Conservation (phyloP, 2,329 filamentous ascomycete genomes). For the Pseudocercospora fuligena region DNA sequence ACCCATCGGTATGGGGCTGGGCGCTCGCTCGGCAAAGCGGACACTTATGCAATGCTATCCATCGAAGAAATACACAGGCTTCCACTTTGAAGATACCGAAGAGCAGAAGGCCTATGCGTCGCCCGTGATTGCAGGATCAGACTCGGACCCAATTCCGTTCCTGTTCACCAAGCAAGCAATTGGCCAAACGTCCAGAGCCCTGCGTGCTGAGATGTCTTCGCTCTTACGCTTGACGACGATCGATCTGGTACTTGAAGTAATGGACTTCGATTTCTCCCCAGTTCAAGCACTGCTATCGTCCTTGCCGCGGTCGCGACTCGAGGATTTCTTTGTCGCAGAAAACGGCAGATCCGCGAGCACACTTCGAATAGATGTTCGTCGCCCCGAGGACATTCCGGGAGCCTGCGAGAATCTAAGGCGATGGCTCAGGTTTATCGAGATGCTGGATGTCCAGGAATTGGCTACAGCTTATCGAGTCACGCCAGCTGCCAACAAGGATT, state of each 20-base stretch:
- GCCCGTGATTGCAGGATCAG: neutral
- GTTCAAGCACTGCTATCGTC: slow-evolving; percentile 11
- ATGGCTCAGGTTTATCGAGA: slow-evolving; percentile 9
- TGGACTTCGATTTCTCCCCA: slow-evolving; percentile 11
- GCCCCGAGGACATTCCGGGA: slow-evolving; percentile 2
- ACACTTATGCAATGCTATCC: neutral
- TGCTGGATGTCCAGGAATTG: neutral
- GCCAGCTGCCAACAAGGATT: slow-evolving; percentile 1
- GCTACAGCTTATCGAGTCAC: slow-evolving; percentile 12
- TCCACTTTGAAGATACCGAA: slow-evolving; percentile 1
- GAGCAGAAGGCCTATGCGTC: slow-evolving; percentile 10
- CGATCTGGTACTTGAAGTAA: slow-evolving; percentile 10
- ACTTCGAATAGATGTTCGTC: slow-evolving; percentile 9
- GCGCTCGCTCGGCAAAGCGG: neutral
- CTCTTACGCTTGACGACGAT: slow-evolving; percentile 8
- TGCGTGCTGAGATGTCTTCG: slow-evolving; percentile 8
- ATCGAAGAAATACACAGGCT: neutral
- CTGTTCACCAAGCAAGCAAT: slow-evolving; percentile 10
- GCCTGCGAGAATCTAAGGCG: slow-evolving; percentile 6
- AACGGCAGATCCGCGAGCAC: slow-evolving; percentile 8
- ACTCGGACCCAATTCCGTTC: neutral
- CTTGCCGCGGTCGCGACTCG: neutral
- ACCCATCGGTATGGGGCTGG: neutral
- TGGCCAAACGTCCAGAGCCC: neutral
- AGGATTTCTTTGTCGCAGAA: slow-evolving; percentile 9